phyloP scores from a whole-genome alignment of 768 basidiomycete genomes.

The Lenzites betulinus region DNA sequence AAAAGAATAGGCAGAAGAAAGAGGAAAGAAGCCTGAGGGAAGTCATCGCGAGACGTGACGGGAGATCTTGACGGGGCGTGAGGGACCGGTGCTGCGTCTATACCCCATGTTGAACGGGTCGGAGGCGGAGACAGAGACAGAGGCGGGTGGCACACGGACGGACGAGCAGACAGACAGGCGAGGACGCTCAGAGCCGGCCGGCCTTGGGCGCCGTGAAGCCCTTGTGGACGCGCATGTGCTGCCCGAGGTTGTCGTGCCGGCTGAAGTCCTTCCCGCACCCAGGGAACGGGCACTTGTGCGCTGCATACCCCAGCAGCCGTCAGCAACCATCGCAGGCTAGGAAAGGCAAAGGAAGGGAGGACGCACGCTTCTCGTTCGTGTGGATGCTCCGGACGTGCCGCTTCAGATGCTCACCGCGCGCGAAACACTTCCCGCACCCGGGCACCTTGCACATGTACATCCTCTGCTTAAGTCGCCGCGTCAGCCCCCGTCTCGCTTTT shows the following conservation, averaged over 20 bases:
- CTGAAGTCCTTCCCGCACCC: conserved; percentile 85
- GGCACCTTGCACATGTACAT: conserved; percentile 74
- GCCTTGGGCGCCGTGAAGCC: conserved; percentile 22
- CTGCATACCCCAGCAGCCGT: conserved; percentile 39
- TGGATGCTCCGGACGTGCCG: conserved; percentile 87
- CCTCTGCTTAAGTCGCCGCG: conserved; percentile 19
- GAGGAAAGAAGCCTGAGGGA: neutral
- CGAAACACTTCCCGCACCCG: conserved; percentile 87
- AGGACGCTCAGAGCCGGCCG: conserved; percentile 27
- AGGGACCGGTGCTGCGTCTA: no score
- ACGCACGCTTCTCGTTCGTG: conserved; percentile 90
- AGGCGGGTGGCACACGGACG: neutral
- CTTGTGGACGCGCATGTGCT: conserved; percentile 84
- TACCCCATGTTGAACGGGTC: neutral
- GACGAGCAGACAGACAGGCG: no score
- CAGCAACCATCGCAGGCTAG: conserved; percentile 13
- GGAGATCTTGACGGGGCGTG: no score
- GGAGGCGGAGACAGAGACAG: neutral
- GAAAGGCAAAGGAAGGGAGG: conserved; percentile 7
- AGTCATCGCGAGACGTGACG: conserved; percentile 9
- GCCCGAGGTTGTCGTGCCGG: conserved; percentile 84
- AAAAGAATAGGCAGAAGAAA: neutral
- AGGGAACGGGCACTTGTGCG: conserved; percentile 78
- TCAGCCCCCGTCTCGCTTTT: neutral
- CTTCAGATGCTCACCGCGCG: conserved; percentile 87